Conservation (phyloP, 768 basidiomycete genomes). For the Boletus sensibilis region DNA sequence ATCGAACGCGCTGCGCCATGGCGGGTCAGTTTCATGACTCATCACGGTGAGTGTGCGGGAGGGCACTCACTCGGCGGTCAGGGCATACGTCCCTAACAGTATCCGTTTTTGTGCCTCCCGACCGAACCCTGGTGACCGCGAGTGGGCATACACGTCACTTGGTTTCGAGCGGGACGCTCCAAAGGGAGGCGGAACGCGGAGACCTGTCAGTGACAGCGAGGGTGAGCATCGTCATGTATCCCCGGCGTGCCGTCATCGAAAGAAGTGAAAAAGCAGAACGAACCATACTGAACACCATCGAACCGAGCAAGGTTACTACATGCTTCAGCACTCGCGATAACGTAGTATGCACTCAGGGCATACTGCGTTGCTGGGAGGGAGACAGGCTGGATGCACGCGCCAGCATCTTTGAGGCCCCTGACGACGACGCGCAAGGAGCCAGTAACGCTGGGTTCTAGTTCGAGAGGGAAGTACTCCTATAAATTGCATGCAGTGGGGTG, state of each 20-base stretch:
- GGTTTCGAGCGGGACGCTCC: constrained; percentile 48
- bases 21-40: neutral
- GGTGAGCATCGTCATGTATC: neutral
- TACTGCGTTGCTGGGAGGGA: constrained; percentile 67
- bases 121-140: constrained; percentile 75
- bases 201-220: constrained; percentile 37
- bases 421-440: constrained; percentile 48
- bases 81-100: constrained; percentile 84
- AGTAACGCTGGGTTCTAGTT: constrained; percentile 50
- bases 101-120: constrained; percentile 84
- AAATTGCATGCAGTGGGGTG: neutral
- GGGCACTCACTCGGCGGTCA: constrained; percentile 79
- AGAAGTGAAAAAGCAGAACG: constrained; percentile 16
- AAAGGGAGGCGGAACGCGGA: constrained; percentile 44
- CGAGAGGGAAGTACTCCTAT: constrained; percentile 79
- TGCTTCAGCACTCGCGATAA: constrained; percentile 92
- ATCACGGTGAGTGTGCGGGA: neutral
- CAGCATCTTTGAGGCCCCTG: constrained; percentile 41
- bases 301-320: constrained; percentile 89
- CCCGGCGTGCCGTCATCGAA: neutral
- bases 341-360: constrained; percentile 92
- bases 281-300: constrained; percentile 85
- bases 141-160: constrained; percentile 58
- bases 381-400: constrained; percentile 70
- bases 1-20: constrained; percentile 75